Conservation (phyloP, 2,329 filamentous ascomycete species). For the Pseudogymnoascus sp. region DNA sequence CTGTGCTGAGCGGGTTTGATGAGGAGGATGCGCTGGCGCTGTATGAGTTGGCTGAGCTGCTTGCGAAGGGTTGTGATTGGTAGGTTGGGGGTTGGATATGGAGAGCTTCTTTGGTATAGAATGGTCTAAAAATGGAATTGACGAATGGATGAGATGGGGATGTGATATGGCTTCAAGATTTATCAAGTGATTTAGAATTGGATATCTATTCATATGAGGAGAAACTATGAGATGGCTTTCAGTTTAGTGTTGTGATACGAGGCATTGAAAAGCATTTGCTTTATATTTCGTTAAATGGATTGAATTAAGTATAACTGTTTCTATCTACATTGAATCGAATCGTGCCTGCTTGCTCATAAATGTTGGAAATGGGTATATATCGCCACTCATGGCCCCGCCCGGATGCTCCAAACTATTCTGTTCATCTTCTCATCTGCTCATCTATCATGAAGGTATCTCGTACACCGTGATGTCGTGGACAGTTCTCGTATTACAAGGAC, state of each 20-base stretch:
- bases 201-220: background rate
- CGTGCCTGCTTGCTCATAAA: background rate
- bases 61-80: conserved; percentile 60
- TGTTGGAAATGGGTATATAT: conserved; percentile 4
- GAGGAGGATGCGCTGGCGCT: conserved; percentile 56
- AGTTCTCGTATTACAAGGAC: background rate
- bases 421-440: background rate
- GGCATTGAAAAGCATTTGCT: background rate
- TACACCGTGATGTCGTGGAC: background rate
- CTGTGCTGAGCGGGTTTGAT: conserved; percentile 58
- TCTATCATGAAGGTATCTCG: background rate
- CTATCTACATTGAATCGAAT: background rate
- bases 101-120: background rate
- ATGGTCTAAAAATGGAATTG: background rate
- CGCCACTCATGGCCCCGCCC: conserved; percentile 1
- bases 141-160: background rate
- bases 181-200: background rate
- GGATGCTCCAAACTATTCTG: background rate
- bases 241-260: background rate
- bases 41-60: conserved; percentile 55
- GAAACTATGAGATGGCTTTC: background rate
- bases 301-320: background rate
- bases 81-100: conserved; percentile 19
- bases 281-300: background rate
- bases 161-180: background rate